Evolutionary conservation across 2,329 filamentous ascomycete species (phyloP), one percentile per base, ranked within the genome.

Genomic region (Sclerotinia minor): DNA sequence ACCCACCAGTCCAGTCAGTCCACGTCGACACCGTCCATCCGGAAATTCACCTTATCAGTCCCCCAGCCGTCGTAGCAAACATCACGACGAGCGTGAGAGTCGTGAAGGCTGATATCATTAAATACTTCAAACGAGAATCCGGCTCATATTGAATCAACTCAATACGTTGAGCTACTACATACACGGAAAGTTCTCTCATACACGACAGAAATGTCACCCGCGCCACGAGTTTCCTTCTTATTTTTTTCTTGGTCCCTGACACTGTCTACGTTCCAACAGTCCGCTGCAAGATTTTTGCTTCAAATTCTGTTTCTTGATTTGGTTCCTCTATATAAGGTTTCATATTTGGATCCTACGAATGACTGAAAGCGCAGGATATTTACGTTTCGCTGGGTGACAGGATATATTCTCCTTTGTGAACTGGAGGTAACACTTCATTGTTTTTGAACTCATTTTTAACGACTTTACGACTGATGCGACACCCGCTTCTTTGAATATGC

Each of bases 111-210:
- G 21, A 17, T 15, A 35, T 35, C 13, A 49, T 19, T 17, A 21
- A 49, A 19, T 49, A 7, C 6, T 5, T 35, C 24, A 24, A 3
- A 15, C 29, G 21, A 24, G 0, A 49, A 6, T 3, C 5, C 5
- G 19, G 4, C 21, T 35, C 11, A 17, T 17, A 32, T 32, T 11
- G 24, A 1, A 58, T 24, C 44, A 61, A 61, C 5, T 61, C n/a
- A 26, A 61, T 61, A 61, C 44, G 58, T 61, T 61, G 15, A 24
- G 29, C 58, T n/a, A 2, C 5, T 61, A n/a, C 41, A 15, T 21
- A 49, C 13, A 9, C 44, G 11, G 11, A 47, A 49, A 24, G 13
- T 61, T 49, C 7, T 17, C 2, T 59, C 26, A n/a, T 24, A 26
- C 29, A 11, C 58, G 9, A 21, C 11, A 35, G 29, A 21, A 49